Conservation (phyloP, 108 stramenopile genomes). For the Skeletonema grethae region DNA sequence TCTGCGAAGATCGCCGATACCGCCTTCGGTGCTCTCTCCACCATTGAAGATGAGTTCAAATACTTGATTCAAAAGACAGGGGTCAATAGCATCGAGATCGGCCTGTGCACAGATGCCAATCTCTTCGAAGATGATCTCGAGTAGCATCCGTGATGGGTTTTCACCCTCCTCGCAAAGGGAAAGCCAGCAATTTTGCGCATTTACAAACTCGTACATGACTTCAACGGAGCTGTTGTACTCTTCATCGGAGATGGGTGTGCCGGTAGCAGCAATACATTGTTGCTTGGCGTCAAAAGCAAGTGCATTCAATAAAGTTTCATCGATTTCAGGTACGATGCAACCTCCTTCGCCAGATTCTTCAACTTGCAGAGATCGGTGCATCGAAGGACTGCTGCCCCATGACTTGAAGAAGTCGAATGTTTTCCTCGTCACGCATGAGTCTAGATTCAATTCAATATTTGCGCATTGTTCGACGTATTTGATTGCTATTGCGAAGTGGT, state of each 20-base stretch:
- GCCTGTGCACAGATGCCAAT: constrained; percentile 27
- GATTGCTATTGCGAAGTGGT: constrained; percentile 13
- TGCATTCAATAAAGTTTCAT: constrained; percentile 14
- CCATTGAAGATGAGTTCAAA: constrained; percentile 12
- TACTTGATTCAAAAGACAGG: constrained; percentile 30
- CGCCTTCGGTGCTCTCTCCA: neutral
- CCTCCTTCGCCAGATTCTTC: constrained; percentile 1
- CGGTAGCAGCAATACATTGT: constrained; percentile 7
- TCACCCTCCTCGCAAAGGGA: constrained; percentile 27
- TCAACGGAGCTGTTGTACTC: constrained; percentile 22
- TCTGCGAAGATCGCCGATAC: constrained; percentile 6
- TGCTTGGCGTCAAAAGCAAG: constrained; percentile 1
- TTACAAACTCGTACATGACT: constrained; percentile 15
- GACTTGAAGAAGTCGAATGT: constrained; percentile 14
- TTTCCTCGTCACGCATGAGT: constrained; percentile 14
- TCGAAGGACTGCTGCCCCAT: neutral
- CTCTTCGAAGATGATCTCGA: constrained; percentile 29
- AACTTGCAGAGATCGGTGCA: constrained; percentile 4
- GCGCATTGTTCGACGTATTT: constrained; percentile 39
- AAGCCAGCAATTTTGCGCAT: constrained; percentile 36
- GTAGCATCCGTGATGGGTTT: constrained; percentile 13
- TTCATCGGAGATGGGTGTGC: constrained; percentile 15
- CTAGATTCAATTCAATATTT: constrained; percentile 3
- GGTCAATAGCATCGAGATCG: constrained; percentile 15
- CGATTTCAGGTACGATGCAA: constrained; percentile 37